These are phyloP conservation scores for Xanthoconium stramineum DNA, from an alignment of 768 basidiomycete species.

Conservation along the genomic window DNA sequence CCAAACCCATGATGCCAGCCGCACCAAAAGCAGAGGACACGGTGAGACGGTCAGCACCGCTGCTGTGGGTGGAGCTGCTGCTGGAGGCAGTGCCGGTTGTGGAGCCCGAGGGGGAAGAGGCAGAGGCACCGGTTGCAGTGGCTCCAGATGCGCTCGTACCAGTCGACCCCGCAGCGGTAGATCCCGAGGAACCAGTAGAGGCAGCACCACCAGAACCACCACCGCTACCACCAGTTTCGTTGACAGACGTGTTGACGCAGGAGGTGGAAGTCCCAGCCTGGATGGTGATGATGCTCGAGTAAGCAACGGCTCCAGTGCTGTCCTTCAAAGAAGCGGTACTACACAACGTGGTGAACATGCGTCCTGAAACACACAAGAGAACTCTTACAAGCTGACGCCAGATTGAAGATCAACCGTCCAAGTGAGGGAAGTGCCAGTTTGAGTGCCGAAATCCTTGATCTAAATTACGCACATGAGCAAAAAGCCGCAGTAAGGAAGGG, in stretches of 20 bases:
- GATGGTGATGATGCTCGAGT: slow-evolving; percentile 50
- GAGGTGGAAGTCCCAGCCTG: slow-evolving; percentile 31
- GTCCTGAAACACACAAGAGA: background rate
- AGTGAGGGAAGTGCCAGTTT: slow-evolving; percentile 41
- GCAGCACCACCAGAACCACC: slow-evolving; percentile 1
- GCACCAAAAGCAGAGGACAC: slow-evolving; percentile 39
- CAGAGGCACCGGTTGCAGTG: background rate
- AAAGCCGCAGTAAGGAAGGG: background rate
- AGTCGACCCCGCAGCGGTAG: background rate
- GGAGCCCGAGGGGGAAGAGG: background rate
- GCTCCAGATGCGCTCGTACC: background rate
- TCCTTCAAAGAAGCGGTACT: slow-evolving; percentile 63
- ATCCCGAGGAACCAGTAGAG: slow-evolving; percentile 6
- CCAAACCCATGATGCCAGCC: slow-evolving; percentile 48
- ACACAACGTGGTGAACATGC: background rate
- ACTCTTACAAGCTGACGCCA: slow-evolving; percentile 44
- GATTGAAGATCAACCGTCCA: slow-evolving; percentile 52
- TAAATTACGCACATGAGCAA: slow-evolving; percentile 25
- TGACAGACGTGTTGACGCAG: slow-evolving; percentile 27
- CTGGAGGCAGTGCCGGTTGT: slow-evolving; percentile 21
- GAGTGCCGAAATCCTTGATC: slow-evolving; percentile 52
- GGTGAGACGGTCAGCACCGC: slow-evolving; percentile 32
- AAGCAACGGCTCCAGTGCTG: slow-evolving; percentile 49
- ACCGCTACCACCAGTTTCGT: slow-evolving; percentile 6
- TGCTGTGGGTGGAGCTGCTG: slow-evolving; percentile 24